These are phyloP conservation scores for Solanum tarapatanum DNA, from an alignment of 257 asterid species.

Conservation along the genomic window DNA sequence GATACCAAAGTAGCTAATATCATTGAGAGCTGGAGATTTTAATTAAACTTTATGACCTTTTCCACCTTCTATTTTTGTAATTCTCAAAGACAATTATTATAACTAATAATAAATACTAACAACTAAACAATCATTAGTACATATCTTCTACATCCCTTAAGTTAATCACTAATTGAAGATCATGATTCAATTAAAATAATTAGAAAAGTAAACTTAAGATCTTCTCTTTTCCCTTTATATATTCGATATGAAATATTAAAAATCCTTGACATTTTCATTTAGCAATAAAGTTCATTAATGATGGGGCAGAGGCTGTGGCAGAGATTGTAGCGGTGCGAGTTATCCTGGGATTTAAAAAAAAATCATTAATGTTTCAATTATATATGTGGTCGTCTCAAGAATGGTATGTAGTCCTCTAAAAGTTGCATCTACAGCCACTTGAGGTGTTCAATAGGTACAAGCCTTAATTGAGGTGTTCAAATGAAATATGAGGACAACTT, in stretches of 20 bases:
- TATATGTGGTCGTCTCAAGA: background rate
- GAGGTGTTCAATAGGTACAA: no score
- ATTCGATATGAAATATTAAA: background rate
- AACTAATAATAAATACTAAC: background rate
- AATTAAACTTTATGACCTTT: background rate
- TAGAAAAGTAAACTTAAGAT: background rate
- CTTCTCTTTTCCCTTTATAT: background rate
- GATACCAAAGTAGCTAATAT: constrained; percentile 22
- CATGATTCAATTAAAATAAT: background rate
- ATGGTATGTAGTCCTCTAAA: background rate
- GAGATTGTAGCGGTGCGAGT: fast-evolving
- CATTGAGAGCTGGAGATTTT: constrained; percentile 21
- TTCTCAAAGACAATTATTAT: background rate
- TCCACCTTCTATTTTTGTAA: background rate
- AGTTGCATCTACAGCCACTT: background rate
- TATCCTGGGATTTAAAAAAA: no score
- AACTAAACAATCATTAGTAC: background rate
- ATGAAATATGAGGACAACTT: no score
- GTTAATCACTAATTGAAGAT: background rate
- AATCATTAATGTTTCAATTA: background rate
- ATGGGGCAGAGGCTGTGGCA: no score
- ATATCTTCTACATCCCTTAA: background rate
- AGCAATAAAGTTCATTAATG: background rate
- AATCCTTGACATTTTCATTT: background rate
- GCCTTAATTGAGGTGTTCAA: no score